These are phyloP conservation scores for Backusella australiensis DNA, from an alignment of 192 early-diverging fungal genomes.

Conservation along the genomic window DNA sequence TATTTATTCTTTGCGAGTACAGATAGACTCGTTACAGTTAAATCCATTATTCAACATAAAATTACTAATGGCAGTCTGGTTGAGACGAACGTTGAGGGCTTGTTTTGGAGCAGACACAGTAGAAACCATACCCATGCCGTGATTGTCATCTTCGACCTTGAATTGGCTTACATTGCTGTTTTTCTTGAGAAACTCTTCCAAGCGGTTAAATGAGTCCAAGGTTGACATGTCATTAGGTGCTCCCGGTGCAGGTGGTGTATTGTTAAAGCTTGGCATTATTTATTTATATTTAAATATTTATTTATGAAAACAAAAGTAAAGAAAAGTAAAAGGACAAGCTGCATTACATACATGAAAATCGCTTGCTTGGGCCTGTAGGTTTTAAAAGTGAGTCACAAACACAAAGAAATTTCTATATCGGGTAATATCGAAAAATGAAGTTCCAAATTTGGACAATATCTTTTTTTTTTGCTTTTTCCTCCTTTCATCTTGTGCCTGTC, in stretches of 20 bases:
- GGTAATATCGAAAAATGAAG: no score
- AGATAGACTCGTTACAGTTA: conserved; percentile 9
- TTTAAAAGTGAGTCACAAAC: no score
- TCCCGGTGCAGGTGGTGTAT: neutral
- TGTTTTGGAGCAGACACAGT: neutral
- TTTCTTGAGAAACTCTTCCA: conserved; percentile 10
- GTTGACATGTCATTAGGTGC: neutral
- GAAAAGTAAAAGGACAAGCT: no score
- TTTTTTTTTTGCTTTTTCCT: no score
- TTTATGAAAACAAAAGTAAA: no score
- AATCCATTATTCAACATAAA: conserved; percentile 12
- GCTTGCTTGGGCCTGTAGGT: no score
- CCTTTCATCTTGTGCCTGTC: no score
- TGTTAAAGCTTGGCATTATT: conserved; percentile 8
- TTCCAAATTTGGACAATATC: no score
- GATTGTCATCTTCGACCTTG: conserved; percentile 19
- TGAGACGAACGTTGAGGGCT: neutral
- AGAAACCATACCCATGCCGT: conserved; percentile 19
- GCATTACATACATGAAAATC: no score
- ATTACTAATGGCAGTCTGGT: neutral
- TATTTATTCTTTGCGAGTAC: neutral
- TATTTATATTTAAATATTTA: no score
- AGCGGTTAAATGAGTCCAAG: neutral
- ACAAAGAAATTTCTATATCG: no score
- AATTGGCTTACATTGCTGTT: neutral